Conservation (phyloP, 2,329 filamentous ascomycete species). For the Fusarium nodosum region DNA sequence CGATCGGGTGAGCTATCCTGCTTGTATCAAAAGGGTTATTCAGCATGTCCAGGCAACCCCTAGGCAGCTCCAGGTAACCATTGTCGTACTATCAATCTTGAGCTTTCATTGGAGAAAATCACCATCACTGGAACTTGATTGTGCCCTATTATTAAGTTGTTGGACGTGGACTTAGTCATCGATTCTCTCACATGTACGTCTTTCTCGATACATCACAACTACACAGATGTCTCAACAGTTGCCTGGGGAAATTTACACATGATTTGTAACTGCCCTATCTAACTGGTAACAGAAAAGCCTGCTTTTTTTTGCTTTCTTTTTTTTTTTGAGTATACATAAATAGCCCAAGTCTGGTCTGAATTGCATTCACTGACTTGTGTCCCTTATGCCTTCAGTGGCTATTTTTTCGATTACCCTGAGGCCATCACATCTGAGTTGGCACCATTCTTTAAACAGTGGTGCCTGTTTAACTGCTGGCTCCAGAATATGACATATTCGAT, state of each 20-base stretch:
- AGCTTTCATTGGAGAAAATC: constrained; percentile 24
- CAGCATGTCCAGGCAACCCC: constrained; percentile 20
- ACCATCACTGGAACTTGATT: neutral
- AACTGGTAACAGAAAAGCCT: neutral
- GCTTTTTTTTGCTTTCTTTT: too few relatives aligned
- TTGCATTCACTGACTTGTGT: neutral
- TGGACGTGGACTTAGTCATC: constrained; percentile 2
- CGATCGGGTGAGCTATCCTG: constrained; percentile 20
- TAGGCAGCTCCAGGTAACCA: constrained; percentile 37
- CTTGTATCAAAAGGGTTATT: constrained; percentile 33
- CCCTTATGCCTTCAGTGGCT: neutral
- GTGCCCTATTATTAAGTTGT: constrained; percentile 6
- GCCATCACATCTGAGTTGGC: constrained; percentile 19
- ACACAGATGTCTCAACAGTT: constrained; percentile 7
- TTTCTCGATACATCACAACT: neutral
- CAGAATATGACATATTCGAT: neutral
- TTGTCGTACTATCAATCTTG: neutral
- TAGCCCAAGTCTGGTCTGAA: neutral
- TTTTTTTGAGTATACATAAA: neutral
- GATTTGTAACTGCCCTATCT: constrained; percentile 24
- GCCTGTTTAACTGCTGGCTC: neutral
- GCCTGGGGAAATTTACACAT: neutral
- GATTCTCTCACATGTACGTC: neutral
- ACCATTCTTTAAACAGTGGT: constrained; percentile 5
- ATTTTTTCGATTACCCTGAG: neutral